Base-by-base conservation (phyloP, 257 asterid species). In the Thymus quinquecostatus region DNA sequence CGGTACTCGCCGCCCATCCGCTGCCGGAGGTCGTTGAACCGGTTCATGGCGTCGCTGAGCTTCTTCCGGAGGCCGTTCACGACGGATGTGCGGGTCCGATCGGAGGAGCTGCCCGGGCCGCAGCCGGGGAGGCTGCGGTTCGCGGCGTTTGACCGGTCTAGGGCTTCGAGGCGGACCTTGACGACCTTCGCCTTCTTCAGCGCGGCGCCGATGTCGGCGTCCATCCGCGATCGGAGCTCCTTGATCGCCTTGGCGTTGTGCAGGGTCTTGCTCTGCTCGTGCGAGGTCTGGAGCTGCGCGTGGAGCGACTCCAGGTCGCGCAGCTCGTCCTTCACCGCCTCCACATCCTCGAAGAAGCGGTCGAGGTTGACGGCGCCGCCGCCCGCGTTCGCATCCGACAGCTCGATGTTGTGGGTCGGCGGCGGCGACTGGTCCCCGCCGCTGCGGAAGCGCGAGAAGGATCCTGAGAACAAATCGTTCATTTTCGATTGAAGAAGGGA, bases 391-490 rank as follows among this genome's bases (percentile, higher is more conserved):
- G 27, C 30, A 28, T 64, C 65, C 0, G 76, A 27, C 85, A 82
- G 83, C 61, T 82, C 86, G 13, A 82, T 77, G 1, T 78, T 57
- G 75, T 83, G 86, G 30, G 72, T 74, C 5, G 81, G 75, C 8
- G 87, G 75, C 28, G 85, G 77, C 7, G 90, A 80, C 14, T 78
- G 86, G 29, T 81, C 85, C 36, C 82, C 85, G 43, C 82, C 80
- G 65, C 65, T 79, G 10, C 88, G 82, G 74, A 79, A 82, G 30
- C 84, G 86, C 0, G 96, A 88, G 75, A 87, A 89, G 21, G 92
- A 87, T 10, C 84, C 88, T 3, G 97, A 89, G 63, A 91, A 83
- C 3, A 89, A 86, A 81, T 87, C 89, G 48, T 91, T 91, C 97
- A 89, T 91, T 7, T 68, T 32, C 0, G 21, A 1, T 1, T 10